phyloP scores from a whole-genome alignment of 352 stramenopile genomes.

The Pythium myriotylum region DNA sequence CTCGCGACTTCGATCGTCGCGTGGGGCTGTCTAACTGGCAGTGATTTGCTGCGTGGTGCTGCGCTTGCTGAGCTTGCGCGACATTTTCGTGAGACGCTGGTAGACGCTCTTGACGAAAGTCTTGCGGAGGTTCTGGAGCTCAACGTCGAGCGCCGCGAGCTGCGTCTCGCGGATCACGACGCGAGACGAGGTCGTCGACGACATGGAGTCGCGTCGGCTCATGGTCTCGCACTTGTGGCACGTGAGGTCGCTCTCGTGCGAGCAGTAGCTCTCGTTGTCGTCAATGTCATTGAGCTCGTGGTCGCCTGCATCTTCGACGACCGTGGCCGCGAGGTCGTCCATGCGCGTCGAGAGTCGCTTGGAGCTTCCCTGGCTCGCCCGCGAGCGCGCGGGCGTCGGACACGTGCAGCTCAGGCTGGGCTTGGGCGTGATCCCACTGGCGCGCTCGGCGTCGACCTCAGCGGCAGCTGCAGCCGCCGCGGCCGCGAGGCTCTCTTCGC shows the following conservation, averaged over 20 bases:
- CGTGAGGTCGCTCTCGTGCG: conserved; percentile 26
- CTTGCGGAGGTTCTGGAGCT: conserved; percentile 63
- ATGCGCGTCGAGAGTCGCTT: conserved; percentile 29
- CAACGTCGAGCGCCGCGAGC: conserved; percentile 66
- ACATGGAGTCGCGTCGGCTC: conserved; percentile 14
- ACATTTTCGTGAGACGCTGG: conserved; percentile 49
- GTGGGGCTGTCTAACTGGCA: conserved; percentile 7
- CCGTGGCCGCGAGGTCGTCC: conserved; percentile 20
- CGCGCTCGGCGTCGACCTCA: conserved; percentile 16
- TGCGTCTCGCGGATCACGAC: conserved; percentile 70
- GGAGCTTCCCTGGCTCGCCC: conserved; percentile 27
- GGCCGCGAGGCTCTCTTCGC: conserved; percentile 15
- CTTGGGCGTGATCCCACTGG: conserved; percentile 5
- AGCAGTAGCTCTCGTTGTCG: conserved; percentile 50
- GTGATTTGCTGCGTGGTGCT: conserved; percentile 22
- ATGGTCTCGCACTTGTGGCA: conserved; percentile 21
- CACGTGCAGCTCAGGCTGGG: conserved; percentile 20
- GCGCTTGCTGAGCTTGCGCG: conserved; percentile 23
- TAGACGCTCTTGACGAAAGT: conserved; percentile 67
- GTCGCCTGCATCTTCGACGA: conserved; percentile 14
- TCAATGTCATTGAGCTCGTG: conserved; percentile 37
- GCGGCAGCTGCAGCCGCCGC: conserved; percentile 3
- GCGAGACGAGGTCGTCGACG: conserved; percentile 42
- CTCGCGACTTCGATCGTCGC: conserved; percentile 22
- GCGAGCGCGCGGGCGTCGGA: neutral